A percentile compares a stretch with the other conserved stretches of the same genome.
These are phyloP conservation scores for Kodamaea kakaduensis DNA, from an alignment of 805 yeast genomes.

Conservation along the genomic window DNA sequence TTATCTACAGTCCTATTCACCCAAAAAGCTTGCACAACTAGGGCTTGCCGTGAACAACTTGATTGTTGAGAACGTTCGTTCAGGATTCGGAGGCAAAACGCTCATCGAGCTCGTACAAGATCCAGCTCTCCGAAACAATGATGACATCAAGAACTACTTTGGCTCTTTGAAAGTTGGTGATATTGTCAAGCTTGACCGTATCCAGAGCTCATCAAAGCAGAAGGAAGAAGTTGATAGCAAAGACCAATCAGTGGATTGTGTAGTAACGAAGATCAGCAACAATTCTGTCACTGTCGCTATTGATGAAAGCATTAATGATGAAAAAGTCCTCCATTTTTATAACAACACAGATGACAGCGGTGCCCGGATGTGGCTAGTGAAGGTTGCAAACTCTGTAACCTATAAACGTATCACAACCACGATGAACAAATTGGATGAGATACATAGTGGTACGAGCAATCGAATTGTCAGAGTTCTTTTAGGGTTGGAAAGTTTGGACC, in stretches of 20 bases:
- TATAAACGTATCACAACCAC: conserved; percentile 77
- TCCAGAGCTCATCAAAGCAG: conserved; percentile 19
- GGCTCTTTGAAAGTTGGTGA: conserved; percentile 72
- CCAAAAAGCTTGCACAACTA: conserved; percentile 60
- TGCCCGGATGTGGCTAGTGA: conserved; percentile 59
- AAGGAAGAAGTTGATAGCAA: conserved; percentile 18
- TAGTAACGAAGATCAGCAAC: conserved; percentile 52
- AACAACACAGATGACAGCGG: conserved; percentile 36
- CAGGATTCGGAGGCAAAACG: conserved; percentile 77
- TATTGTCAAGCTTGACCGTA: conserved; percentile 58
- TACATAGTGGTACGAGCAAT: conserved; percentile 26
- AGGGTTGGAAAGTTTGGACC: conserved; percentile 37
- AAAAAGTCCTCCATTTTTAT: conserved; percentile 42
- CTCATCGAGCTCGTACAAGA: conserved; percentile 62
- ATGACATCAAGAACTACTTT: conserved; percentile 27
- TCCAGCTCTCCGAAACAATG: conserved; percentile 34
- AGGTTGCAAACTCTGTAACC: conserved; percentile 64
- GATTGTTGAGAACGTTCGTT: conserved; percentile 53
- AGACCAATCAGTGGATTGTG: conserved; percentile 51
- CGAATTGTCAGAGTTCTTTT: conserved; percentile 42
- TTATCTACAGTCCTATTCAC: conserved; percentile 38
- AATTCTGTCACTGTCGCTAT: conserved; percentile 54
- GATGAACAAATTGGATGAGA: conserved; percentile 58
- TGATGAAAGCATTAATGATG: conserved; percentile 49
- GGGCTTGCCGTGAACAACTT: conserved; percentile 79